Base-by-base conservation (phyloP, 331 rosid species). In the Quercus lobata region DNA sequence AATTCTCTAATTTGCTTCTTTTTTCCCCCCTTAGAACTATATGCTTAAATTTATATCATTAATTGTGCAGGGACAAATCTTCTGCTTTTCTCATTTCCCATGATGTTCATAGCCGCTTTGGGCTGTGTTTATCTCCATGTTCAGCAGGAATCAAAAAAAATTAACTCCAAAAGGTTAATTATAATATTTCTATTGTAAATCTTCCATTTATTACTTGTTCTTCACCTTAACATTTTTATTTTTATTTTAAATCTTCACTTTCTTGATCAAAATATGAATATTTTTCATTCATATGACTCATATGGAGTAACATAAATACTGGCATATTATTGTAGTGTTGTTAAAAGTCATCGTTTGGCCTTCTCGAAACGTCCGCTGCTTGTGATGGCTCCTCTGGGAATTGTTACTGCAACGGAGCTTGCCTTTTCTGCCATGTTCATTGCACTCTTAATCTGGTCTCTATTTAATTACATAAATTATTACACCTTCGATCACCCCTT, bases 381-480 rank as follows among this genome's bases (percentile, higher is more conserved):
- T 3, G 88, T 85, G 41, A 89, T 74, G 79, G 81, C 90, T 74
- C 90, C 97, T 17, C 49, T 89, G 29, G 96, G 96, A 57, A 73
- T 90, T 57, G 83, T 92, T 3, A 84, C 84, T 16, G 27, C 84
- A 19, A 69, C 80, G 80, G 97, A 91, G 91, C 78, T 85, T 61
- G 66, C 58, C 74, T 92, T 91, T 69, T 49, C 63, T 65, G 55
- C 25, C 72, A 88, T 91, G 89, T 91, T 91, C 79, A 61, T 58
- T 27, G 84, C 86, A 16, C 90, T 92, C 71, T 62, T 92, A 81
- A 80, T 86, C 57, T 92, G 96, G 92, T 88, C 97, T 71, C 89
- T 91, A 35, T 75, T 82, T 49, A 92, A 91, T 88, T 88, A 92
- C 84, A 69, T 91, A 37, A 0, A 41, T 2, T 68, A 79, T 35